Evolutionary conservation across 352 stramenopile genomes (phyloP), one percentile per base, ranked within the genome.

Genomic region (Globisporangium mamillatum): DNA sequence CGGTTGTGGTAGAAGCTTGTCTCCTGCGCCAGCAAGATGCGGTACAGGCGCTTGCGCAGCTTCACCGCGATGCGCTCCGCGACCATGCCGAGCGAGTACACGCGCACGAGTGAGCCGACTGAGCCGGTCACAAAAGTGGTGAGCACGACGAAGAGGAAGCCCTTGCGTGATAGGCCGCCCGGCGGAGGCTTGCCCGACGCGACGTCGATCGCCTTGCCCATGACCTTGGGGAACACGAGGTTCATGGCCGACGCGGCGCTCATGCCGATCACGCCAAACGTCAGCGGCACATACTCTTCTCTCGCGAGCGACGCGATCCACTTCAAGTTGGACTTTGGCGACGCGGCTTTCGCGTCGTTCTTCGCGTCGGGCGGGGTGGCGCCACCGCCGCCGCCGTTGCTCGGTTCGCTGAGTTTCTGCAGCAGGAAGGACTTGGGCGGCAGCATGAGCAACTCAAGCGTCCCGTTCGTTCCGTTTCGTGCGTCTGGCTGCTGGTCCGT

Each of bases 11-110:
- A 97, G 63, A 97, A 97, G 46, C 72, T 77, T 52, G 93, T 80
- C 48, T 97, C 86, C 70, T 97, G 90, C 10, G 76, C 70, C 62
- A 97, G 64, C 53, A 97, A 68, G 18, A 88, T 80, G 24, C 73
- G 74, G 68, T 97, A 97, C 24, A 97, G 70, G 9, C 75, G 75
- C 53, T 81, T 78, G 14, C 91, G 86, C 24, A 97, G 73, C 74
- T 89, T 89, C 36, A 80, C 87, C 3, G 89, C 89, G 64, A 96
- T 93, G 27, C 86, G 82, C 69, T 96, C 89, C 2, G 88, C 79
- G 59, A 95, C 90, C 80, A 97, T 95, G 8, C 89, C 89, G 46
- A 97, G 82, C 64, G 86, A 95, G 68, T 97, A 97, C 9, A 86
- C 88, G 63, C 91, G 86, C 63, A 97, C 69, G 78, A 95, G 95